Conservation (phyloP, 306 rosid genomes). For the Lathyrus aphaca region DNA sequence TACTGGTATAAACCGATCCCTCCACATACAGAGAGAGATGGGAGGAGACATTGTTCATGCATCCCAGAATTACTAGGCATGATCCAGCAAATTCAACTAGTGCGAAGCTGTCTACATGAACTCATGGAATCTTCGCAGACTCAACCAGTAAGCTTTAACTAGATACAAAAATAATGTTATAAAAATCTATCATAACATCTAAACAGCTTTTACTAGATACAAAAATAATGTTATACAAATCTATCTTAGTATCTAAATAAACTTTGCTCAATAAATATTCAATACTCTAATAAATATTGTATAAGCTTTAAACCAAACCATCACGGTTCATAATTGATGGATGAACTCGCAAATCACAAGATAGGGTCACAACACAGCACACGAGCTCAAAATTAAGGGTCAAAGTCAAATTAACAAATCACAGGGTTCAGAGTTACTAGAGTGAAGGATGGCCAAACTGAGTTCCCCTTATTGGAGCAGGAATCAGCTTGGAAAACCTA, state of each 20-base stretch:
- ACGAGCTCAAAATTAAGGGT: neutral
- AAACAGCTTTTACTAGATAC: neutral
- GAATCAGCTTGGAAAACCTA: neutral
- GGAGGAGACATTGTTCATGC: neutral
- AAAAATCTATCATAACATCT: neutral
- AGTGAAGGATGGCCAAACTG: neutral
- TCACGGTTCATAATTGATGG: neutral
- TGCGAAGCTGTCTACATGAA: neutral
- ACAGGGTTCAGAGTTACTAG: neutral
- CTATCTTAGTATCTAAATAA: neutral
- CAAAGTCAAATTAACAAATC: neutral
- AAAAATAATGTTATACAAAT: neutral
- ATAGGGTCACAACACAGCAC: constrained; percentile 1
- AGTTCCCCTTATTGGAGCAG: neutral
- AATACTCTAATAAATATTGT: neutral
- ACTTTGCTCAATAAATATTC: neutral
- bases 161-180: constrained; percentile 3
- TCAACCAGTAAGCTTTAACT: neutral
- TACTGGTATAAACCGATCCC: too few relatives aligned
- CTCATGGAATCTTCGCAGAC: neutral
- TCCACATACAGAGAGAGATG: too few relatives aligned
- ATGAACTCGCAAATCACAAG: neutral
- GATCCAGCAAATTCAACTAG: constrained; percentile 17
- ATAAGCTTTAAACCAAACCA: neutral
- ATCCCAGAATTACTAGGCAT: neutral